These are phyloP conservation scores for Fistulinella staudtii DNA, from an alignment of 1,284 basidiomycete species.

Conservation along the genomic window DNA sequence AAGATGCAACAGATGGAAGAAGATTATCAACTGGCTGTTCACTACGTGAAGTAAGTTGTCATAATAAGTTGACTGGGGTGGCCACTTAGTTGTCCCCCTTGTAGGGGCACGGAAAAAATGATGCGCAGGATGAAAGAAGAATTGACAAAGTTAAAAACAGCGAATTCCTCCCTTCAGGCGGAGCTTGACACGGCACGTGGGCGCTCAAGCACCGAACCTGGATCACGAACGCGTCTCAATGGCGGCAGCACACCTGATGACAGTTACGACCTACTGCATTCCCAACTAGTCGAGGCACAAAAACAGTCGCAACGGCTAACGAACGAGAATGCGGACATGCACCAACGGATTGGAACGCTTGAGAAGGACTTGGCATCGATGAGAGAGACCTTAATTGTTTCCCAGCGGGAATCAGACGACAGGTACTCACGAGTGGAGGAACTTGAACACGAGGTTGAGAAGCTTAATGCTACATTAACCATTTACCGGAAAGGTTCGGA, in stretches of 20 bases:
- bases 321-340: slow-evolving; percentile 73
- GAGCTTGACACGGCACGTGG: slow-evolving; percentile 73
- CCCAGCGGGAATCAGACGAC: slow-evolving; percentile 74
- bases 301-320: slow-evolving; percentile 67
- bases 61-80: too few species aligned
- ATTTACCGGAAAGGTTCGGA: slow-evolving; percentile 72
- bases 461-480: slow-evolving; percentile 68
- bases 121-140: slow-evolving; percentile 96
- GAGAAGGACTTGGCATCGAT: slow-evolving; percentile 71
- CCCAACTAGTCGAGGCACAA: slow-evolving; percentile 67
- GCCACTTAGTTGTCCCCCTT: too few species aligned
- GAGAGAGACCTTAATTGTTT: slow-evolving; percentile 68
- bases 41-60: slow-evolving; percentile 79
- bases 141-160: slow-evolving; percentile 81
- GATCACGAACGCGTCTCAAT: slow-evolving; percentile 62
- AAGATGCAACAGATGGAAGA: slow-evolving; percentile 85
- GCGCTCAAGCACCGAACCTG: slow-evolving; percentile 51
- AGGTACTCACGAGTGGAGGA: slow-evolving; percentile 72
- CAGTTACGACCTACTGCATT: slow-evolving; percentile 59
- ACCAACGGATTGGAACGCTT: slow-evolving; percentile 67
- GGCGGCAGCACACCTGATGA: slow-evolving; percentile 81
- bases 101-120: slow-evolving; percentile 97
- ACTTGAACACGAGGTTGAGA: slow-evolving; percentile 77
- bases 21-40: slow-evolving; percentile 91
- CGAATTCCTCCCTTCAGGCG: slow-evolving; percentile 73